Base-by-base conservation (phyloP, 1,284 basidiomycete species). In the Cutaneotrichosporon curvatum region DNA sequence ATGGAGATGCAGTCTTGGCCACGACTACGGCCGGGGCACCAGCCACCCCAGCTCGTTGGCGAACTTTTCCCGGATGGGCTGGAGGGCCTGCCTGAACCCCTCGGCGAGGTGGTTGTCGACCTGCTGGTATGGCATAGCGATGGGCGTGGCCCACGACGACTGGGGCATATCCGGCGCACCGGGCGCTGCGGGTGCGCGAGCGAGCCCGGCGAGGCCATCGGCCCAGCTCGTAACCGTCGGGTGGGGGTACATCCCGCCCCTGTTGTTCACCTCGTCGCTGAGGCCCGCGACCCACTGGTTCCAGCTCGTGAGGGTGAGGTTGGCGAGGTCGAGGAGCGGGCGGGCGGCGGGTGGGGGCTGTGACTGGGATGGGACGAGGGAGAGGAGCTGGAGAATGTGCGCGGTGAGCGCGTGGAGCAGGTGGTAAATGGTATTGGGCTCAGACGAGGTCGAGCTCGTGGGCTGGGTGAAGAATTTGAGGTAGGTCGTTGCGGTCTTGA, bases 171-270 rank as follows among this genome's bases (percentile, higher is more conserved):
- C 16, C 1, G 50, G 35, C 2, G 40, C 9, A 10, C 32, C 3
- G 1, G 38, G 1, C 1, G 38, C 16, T 0, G 35, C 28, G 1
- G 51, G 36, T 4, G 33, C 46, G 20, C 40, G 43, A 5, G 40
- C 40, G 10, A 69, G 41, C 14, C 51, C 30, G 12, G 62, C 62
- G 10, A 69, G 40, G 11, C 56, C 53, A 16, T 61, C 56, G 12
- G 53, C 56, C 68, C 68, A 70, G 2, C 39, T 42, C 11, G 51
- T 37, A 8, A 68, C 67, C 15, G 50, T 50, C 3, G 57, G 53
- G 21, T 59, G 57, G 0, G 65, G 61, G 44, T 57, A 68, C 67
- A 71, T 71, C 9, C 62, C 67, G 4, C 65, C 65, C 12, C 55
- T 54, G 25, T 57, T 51, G 53, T 71, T 71, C 39, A 69, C 65